A percentile compares a stretch with the other conserved stretches of the same genome.
Evolutionary conservation across 1,139 yeast species (phyloP).

Genomic region (Yamadazyma songkhlaensis): DNA sequence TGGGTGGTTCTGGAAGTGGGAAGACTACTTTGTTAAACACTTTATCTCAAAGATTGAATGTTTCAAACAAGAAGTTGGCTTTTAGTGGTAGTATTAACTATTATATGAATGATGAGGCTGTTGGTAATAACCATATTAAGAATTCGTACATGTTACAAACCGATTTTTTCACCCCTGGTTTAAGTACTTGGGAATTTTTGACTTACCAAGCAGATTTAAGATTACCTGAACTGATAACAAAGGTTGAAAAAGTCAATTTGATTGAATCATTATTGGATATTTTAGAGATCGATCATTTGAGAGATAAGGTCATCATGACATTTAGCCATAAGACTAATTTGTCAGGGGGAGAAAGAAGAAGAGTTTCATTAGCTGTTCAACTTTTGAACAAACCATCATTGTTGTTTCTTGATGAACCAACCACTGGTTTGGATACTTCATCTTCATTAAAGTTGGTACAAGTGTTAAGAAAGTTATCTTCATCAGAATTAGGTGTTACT

Average conservation of each 20-base stretch:
- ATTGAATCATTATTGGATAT: conserved; percentile 60
- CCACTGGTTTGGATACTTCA: conserved; percentile 83
- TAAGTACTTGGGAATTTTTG: conserved; percentile 71
- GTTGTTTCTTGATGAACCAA: conserved; percentile 82
- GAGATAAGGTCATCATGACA: conserved; percentile 49
- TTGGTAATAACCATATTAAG: conserved; percentile 22
- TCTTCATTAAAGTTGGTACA: conserved; percentile 67
- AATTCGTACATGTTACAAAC: conserved; percentile 77
- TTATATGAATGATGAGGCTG: conserved; percentile 4
- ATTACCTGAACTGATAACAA: conserved; percentile 40
- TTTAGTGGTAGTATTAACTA: conserved; percentile 27
- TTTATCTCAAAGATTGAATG: conserved; percentile 58
- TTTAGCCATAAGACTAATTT: conserved; percentile 42
- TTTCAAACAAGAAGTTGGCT: conserved; percentile 25
- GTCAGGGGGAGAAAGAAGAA: conserved; percentile 84
- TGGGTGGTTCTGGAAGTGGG: conserved; percentile 88
- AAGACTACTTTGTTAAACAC: conserved; percentile 78
- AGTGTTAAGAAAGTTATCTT: conserved; percentile 53
- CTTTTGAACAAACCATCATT: conserved; percentile 73
- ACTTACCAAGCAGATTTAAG: conserved; percentile 69
- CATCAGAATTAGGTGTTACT: conserved; percentile 59
- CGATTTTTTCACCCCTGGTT: conserved; percentile 67
- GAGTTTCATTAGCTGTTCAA: conserved; percentile 78
- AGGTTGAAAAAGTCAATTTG: conserved; percentile 40
- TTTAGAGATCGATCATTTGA: conserved; percentile 60